Evolutionary conservation across 2,329 filamentous ascomycete genomes (phyloP).

Genomic region (Verticillium klebahnii): DNA sequence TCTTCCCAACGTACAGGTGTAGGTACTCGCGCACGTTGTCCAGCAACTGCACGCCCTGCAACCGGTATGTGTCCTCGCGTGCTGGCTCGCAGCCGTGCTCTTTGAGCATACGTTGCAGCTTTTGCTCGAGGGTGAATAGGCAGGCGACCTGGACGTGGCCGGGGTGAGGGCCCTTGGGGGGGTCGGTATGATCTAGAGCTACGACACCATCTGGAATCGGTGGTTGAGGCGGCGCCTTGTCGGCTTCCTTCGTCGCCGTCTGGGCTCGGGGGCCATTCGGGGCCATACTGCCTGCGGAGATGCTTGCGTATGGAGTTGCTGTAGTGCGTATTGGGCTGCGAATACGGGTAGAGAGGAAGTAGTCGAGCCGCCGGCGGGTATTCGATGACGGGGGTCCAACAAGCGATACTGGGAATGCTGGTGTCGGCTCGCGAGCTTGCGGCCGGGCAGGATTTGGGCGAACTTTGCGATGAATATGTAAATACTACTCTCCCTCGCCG

Average conservation of each 20-base stretch:
- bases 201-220: not conserved
- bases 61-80: conserved; percentile 72
- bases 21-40: conserved; percentile 76
- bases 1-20: conserved; percentile 59
- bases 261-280: conserved; percentile 1
- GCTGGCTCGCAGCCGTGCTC: conserved; percentile 68
- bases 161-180: conserved; percentile 35
- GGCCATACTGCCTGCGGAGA: not conserved
- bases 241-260: not conserved
- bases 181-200: conserved; percentile 1
- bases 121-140: conserved; percentile 79
- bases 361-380: not conserved
- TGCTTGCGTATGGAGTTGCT: not conserved
- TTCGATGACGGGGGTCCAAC: not conserved
- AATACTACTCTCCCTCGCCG: too few relatives aligned
- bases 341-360: not conserved
- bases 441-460: too few relatives aligned
- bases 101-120: conserved; percentile 67
- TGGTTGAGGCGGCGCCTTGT: conserved; percentile 1
- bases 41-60: conserved; percentile 86
- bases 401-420: not conserved
- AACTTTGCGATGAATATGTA: too few relatives aligned
- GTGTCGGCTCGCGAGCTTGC: not conserved
- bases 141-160: conserved; percentile 45
- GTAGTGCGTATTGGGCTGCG: not conserved